phyloP scores from a whole-genome alignment of 2,329 filamentous ascomycete species.

The Fusarium sp. region DNA sequence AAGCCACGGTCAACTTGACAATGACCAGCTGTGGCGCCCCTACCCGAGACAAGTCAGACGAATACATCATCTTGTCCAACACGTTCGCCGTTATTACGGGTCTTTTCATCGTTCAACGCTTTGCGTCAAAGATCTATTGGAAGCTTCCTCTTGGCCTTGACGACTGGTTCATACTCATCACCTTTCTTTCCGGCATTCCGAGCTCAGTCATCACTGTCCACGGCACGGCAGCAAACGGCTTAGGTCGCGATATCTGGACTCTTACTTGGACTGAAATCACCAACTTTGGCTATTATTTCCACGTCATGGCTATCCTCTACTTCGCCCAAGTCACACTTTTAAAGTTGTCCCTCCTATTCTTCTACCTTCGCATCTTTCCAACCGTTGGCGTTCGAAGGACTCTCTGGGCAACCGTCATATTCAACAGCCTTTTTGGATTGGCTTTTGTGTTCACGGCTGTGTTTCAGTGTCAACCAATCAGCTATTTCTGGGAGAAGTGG shows the following conservation, averaged over 20 bases:
- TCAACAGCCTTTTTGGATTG: constrained; percentile 53
- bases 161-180: constrained; percentile 49
- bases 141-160: constrained; percentile 51
- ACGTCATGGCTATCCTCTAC: constrained; percentile 56
- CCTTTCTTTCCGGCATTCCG: constrained; percentile 43
- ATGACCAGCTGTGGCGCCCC: constrained; percentile 42
- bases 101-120: constrained; percentile 54
- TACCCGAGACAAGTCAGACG: constrained; percentile 44
- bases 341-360: constrained; percentile 63
- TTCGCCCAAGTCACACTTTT: constrained; percentile 58
- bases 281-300: constrained; percentile 56
- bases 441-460: constrained; percentile 55
- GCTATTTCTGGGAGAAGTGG: constrained; percentile 65
- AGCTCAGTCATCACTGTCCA: constrained; percentile 45
- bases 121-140: constrained; percentile 48
- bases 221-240: constrained; percentile 52
- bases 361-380: constrained; percentile 67
- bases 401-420: constrained; percentile 55
- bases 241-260: constrained; percentile 64
- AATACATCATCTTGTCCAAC: constrained; percentile 24
- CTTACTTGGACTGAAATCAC: constrained; percentile 54
- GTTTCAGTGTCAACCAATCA: constrained; percentile 63
- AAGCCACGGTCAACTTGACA: constrained; percentile 44
- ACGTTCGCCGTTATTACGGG: constrained; percentile 49
- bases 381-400: constrained; percentile 49